Evolutionary conservation across 108 stramenopile genomes (phyloP).

Genomic region (Skeletonema tropicum): DNA sequence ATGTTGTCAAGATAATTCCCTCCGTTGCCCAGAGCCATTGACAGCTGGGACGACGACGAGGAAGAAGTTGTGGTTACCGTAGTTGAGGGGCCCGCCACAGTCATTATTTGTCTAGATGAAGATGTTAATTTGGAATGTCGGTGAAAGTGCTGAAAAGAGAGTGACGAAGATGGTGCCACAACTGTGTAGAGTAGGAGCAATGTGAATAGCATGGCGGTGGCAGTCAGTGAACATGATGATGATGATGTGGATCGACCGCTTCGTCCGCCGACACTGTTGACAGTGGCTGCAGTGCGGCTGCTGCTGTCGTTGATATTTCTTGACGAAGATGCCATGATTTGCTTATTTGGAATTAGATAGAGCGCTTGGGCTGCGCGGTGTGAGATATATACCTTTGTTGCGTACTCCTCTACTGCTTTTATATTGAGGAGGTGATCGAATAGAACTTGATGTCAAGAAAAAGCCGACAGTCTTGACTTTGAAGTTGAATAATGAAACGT

Average conservation of each 20-base stretch:
- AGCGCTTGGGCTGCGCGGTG: too few relatives aligned
- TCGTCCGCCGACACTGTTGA: background rate
- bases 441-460: too few relatives aligned
- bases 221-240: background rate
- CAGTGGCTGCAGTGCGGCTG: background rate
- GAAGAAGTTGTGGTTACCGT: too few relatives aligned
- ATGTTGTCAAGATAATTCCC: slow-evolving; percentile 27
- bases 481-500: too few relatives aligned
- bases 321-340: background rate
- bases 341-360: too few relatives aligned
- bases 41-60: background rate
- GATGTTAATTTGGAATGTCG: background rate
- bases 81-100: too few relatives aligned
- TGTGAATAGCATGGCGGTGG: background rate
- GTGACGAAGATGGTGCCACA: background rate
- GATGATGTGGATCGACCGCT: background rate
- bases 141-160: background rate
- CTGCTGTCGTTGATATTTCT: background rate
- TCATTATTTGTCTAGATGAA: background rate
- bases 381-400: too few relatives aligned
- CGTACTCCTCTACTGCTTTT: too few relatives aligned
- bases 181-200: background rate
- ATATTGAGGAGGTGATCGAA: too few relatives aligned
- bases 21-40: slow-evolving; percentile 10
- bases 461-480: too few relatives aligned